Conservation (phyloP, 306 rosid species). For the Vicia faba region DNA sequence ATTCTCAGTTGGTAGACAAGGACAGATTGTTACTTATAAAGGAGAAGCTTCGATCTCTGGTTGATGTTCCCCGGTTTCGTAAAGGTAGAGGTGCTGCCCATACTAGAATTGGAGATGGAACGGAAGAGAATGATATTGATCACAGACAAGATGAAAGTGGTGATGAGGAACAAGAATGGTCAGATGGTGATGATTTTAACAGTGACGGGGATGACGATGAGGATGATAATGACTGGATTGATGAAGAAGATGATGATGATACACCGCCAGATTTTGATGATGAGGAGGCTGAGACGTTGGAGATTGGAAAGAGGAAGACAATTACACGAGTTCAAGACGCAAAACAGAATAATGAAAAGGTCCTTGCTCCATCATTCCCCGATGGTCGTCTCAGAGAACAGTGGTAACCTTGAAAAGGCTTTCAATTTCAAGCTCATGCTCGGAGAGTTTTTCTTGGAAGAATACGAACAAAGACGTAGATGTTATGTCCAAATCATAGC, state of each 20-base stretch:
- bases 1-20: conserved; percentile 75
- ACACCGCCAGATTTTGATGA: conserved; percentile 69
- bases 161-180: conserved; percentile 62
- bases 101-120: conserved; percentile 39
- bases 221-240: conserved; percentile 58
- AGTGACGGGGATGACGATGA: conserved; percentile 34
- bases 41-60: conserved; percentile 78
- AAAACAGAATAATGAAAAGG: conserved; percentile 39
- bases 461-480: conserved; percentile 21
- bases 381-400: conserved; percentile 76
- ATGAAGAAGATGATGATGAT: conserved; percentile 71
- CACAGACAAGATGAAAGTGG: conserved; percentile 44
- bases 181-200: conserved; percentile 54
- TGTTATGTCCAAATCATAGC: conserved; percentile 28
- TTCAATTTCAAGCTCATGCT: conserved; percentile 25
- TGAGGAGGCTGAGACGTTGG: conserved; percentile 54
- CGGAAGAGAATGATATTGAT: conserved; percentile 39
- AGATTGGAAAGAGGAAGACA: conserved; percentile 40
- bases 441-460: conserved; percentile 3
- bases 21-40: conserved; percentile 72
- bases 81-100: conserved; percentile 48
- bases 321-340: conserved; percentile 41
- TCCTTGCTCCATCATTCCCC: conserved; percentile 51
- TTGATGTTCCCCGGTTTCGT: conserved; percentile 63
- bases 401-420: conserved; percentile 53